Conservation (phyloP, 495 filamentous ascomycete species). For the Ascodesmis nigricans region DNA sequence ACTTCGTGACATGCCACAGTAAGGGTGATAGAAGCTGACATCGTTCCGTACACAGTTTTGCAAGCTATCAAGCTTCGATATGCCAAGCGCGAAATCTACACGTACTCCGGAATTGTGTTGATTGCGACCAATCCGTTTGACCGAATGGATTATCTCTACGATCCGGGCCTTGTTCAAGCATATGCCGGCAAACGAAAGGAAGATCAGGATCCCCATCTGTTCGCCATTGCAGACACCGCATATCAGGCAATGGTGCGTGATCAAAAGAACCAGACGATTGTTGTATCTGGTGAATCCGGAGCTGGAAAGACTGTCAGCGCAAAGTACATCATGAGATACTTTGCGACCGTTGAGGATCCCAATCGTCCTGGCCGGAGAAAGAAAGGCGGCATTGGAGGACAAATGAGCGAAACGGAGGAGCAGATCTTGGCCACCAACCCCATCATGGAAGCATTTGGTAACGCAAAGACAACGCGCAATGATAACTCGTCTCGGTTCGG, state of each 20-base stretch:
- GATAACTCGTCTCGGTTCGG: constrained; percentile 98
- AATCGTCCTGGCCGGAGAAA: constrained; percentile 67
- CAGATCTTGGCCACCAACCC: constrained; percentile 96
- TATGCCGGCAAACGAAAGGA: constrained; percentile 94
- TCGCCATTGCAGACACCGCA: constrained; percentile 96
- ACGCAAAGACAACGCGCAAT: constrained; percentile 96
- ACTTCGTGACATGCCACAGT: too few species aligned
- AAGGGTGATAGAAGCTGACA: too few species aligned
- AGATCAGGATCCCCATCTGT: constrained; percentile 91
- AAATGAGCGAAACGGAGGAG: constrained; percentile 96
- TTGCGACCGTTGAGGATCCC: constrained; percentile 88
- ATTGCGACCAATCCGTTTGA: constrained; percentile 99
- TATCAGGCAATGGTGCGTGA: constrained; percentile 99
- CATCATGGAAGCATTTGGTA: constrained; percentile 99
- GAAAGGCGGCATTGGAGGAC: constrained; percentile 42
- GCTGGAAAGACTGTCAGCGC: constrained; percentile 98
- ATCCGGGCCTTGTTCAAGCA: constrained; percentile 96
- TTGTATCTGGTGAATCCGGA: constrained; percentile 95
- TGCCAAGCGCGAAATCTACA: constrained; percentile 98
- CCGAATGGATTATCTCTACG: constrained; percentile 91
- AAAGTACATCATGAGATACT: constrained; percentile 99
- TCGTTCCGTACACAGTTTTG: constrained; percentile 66
- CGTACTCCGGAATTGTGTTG: constrained; percentile 94
- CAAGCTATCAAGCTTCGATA: constrained; percentile 97
- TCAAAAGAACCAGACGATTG: constrained; percentile 88